Evolutionary conservation across 2,329 filamentous ascomycete species (phyloP).

Genomic region (Nothophaeocryptopus gaeumannii): DNA sequence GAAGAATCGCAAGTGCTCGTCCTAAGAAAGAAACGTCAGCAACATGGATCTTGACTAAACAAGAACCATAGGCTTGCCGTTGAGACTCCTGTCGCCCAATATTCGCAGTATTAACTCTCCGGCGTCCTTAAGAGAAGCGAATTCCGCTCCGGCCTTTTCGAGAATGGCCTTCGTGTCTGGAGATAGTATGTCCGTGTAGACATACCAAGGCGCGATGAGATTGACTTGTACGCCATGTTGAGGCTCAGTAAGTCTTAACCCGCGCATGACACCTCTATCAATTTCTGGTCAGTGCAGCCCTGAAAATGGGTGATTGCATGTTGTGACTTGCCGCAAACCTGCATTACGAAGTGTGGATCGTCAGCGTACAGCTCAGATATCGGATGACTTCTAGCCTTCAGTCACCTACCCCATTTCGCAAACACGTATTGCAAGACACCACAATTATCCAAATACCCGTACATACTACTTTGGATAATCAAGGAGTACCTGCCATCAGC

Average conservation of each 20-base stretch:
- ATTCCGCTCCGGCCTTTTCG: neutral
- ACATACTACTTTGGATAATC: constrained; percentile 49
- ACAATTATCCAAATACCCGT: constrained; percentile 46
- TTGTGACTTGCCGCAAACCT: too few relatives aligned
- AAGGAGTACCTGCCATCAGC: constrained; percentile 43
- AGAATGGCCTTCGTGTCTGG: neutral
- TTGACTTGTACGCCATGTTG: neutral
- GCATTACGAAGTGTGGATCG: too few relatives aligned
- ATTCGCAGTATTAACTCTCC: neutral
- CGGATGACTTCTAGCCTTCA: too few relatives aligned
- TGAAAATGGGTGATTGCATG: too few relatives aligned
- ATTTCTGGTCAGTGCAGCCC: too few relatives aligned
- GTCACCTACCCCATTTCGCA: neutral
- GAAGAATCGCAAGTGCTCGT: neutral
- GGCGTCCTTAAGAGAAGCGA: neutral
- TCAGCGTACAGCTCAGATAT: too few relatives aligned
- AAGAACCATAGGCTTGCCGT: neutral
- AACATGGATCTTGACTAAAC: too few relatives aligned
- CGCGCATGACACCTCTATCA: neutral
- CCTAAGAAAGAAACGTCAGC: neutral
- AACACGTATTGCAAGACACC: neutral
- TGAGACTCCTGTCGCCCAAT: neutral
- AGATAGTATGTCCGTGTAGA: neutral
- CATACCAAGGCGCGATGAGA: neutral
- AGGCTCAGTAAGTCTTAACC: neutral